These are phyloP conservation scores for Oryza rufipogon DNA, from an alignment of 176 grass and related monocot species.

Conservation along the genomic window DNA sequence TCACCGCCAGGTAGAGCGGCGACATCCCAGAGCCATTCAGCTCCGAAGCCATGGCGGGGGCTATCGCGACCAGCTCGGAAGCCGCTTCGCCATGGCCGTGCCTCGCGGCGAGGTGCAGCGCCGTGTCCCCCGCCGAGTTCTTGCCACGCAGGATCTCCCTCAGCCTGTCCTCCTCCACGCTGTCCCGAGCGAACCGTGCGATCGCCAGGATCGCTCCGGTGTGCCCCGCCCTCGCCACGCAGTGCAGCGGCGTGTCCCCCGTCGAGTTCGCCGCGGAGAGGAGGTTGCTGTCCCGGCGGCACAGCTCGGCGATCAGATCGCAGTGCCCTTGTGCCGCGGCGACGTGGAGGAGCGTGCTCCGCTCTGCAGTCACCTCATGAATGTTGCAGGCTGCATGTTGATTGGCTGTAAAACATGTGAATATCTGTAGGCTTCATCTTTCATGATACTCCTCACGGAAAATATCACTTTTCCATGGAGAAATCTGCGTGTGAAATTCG, in stretches of 20 bases:
- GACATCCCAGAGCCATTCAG: conserved; percentile 25
- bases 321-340: conserved; percentile 35
- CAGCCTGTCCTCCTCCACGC: not conserved
- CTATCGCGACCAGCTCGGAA: conserved; percentile 18
- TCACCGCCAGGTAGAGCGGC: conserved; percentile 53
- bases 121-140: conserved; percentile 42
- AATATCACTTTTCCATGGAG: no score
- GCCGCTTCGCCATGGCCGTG: conserved; percentile 5
- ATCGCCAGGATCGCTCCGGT: not conserved
- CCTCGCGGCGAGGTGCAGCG: conserved; percentile 46
- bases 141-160: not conserved
- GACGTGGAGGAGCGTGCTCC: conserved; percentile 51
- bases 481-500: no score
- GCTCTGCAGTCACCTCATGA: conserved; percentile 29
- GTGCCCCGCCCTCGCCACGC: conserved; percentile 25
- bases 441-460: no score
- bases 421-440: no score
- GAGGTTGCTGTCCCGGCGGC: not conserved
- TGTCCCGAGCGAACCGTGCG: not conserved
- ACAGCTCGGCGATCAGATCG: conserved; percentile 29
- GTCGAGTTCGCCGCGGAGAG: conserved; percentile 9
- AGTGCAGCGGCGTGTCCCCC: conserved; percentile 54
- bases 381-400: conserved; percentile 23
- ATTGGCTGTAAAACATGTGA: not conserved
- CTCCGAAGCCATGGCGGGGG: conserved; percentile 2